Base-by-base conservation (phyloP, 352 stramenopile genomes). In the Plasmopara viticola region DNA sequence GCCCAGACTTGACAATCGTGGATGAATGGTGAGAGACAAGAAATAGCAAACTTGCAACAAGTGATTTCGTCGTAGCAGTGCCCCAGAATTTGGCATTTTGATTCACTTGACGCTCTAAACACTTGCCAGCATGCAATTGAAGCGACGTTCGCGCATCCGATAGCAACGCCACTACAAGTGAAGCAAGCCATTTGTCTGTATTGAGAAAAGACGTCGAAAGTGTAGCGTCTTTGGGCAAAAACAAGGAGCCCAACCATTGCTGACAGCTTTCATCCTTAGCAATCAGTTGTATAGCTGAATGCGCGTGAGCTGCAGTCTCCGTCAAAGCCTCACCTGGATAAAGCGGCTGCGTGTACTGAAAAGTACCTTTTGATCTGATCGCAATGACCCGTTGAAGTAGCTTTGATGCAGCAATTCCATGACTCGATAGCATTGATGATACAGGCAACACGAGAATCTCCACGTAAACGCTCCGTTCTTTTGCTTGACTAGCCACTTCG, bases 1-100 rank as follows among this genome's bases (percentile, higher is more conserved):
- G 50, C 1, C 49, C 61, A 33, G 62, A 60, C 5, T 14, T 28
- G 15, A 38, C 48, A 44, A 38, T 17, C 44, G 12, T 18, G 38
- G 34, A 20, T 5, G 44, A 40, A n/a, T 51, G 58, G 8, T 79
- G 69, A 15, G 76, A 84, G 8, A 80, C 50, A 5, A 86, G 53
- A 44, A 79, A 86, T 0, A 91, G 64, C 6, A 88, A 48, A 18
- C 66, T 81, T 13, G 78, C 79, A 25, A 91, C 74, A 0, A 91
- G 30, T 10, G 78, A 48, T 53, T 78, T 86, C 4, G 64, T 62
- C 0, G 49, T 44, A 5, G 64, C 39, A 10, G 60, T 41, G 14
- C 59, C 56, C 70, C 70, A 78, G 20, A 66, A 61, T 37, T 66
- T 74, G 20, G 58, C 49, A 13, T 46, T 62, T 10, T 48, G 58